These are phyloP conservation scores for Suillus alpinus DNA, from an alignment of 768 basidiomycete genomes.

Conservation along the genomic window DNA sequence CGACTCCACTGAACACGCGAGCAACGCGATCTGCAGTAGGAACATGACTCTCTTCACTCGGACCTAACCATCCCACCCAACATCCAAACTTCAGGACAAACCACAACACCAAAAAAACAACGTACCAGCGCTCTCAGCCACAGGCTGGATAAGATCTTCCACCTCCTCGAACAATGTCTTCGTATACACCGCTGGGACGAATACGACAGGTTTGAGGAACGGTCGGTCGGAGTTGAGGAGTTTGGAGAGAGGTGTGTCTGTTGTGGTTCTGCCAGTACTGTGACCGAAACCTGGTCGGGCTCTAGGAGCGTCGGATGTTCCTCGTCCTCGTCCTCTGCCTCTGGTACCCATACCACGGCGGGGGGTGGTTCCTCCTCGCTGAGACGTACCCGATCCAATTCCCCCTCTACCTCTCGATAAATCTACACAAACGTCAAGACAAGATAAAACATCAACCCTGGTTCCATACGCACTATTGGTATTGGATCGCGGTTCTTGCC, in stretches of 20 bases:
- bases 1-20: conserved; percentile 53
- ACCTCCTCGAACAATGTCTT: conserved; percentile 50
- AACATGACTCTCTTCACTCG: conserved; percentile 52
- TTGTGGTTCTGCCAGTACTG: conserved; percentile 14
- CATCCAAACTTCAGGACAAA: conserved; percentile 4
- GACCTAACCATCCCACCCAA: neutral
- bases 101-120: conserved; percentile 9
- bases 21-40: conserved; percentile 72
- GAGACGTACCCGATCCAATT: neutral
- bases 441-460: neutral
- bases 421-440: conserved; percentile 12
- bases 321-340: conserved; percentile 24
- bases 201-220: conserved; percentile 61
- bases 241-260: conserved; percentile 51
- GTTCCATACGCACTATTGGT: conserved; percentile 14
- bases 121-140: conserved; percentile 51
- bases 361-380: neutral
- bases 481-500: conserved; percentile 9
- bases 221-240: conserved; percentile 58
- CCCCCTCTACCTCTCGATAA: conserved; percentile 6
- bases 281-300: conserved; percentile 10
- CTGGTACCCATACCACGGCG: conserved; percentile 8
- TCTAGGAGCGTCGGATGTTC: conserved; percentile 1
- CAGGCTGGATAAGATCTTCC: conserved; percentile 60
- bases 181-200: conserved; percentile 59